A percentile compares a stretch with the other conserved stretches of the same genome.
Conservation (phyloP, 2,329 filamentous ascomycete genomes). For the Neofusicoccum parvum region DNA sequence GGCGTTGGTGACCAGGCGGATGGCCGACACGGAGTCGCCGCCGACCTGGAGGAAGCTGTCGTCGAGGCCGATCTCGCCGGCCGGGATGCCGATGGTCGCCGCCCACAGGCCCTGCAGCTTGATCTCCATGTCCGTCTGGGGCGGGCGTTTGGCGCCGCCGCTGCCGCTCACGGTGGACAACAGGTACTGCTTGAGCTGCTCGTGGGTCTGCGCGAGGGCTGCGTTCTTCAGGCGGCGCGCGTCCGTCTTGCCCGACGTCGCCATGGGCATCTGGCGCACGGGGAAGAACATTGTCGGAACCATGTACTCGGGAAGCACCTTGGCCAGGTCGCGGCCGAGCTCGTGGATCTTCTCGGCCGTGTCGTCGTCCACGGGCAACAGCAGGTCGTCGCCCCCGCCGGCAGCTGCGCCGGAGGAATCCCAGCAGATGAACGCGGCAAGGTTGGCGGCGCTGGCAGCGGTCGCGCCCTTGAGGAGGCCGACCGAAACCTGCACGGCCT, state of each 20-base stretch:
- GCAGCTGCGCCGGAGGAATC: not conserved
- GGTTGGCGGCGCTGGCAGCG: not conserved
- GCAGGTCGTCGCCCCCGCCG: not conserved
- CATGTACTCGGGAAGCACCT: slow-evolving; percentile 40
- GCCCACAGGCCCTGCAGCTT: slow-evolving; percentile 26
- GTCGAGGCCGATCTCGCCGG: slow-evolving; percentile 20
- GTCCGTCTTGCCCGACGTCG: slow-evolving; percentile 42
- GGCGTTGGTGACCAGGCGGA: not conserved
- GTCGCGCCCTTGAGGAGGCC: not conserved
- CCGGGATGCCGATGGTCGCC: slow-evolving; percentile 23
- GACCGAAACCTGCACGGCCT: not conserved
- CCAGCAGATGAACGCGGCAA: not conserved
- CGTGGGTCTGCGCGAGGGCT: slow-evolving; percentile 14
- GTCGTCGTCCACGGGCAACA: not conserved
- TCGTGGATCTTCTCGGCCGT: not conserved
- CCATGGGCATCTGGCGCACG: slow-evolving; percentile 37
- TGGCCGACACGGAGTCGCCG: slow-evolving; percentile 3
- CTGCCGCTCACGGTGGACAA: not conserved
- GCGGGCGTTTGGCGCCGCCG: not conserved
- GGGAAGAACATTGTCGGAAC: slow-evolving; percentile 44
- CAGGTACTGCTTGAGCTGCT: not conserved
- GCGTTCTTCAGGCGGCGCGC: slow-evolving; percentile 18
- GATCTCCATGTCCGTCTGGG: slow-evolving; percentile 19
- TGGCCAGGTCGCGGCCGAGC: slow-evolving; percentile 16
- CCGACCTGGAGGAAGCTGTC: slow-evolving; percentile 12